Conservation (phyloP, 352 stramenopile genomes). For the Phytophthora sansomeana region DNA sequence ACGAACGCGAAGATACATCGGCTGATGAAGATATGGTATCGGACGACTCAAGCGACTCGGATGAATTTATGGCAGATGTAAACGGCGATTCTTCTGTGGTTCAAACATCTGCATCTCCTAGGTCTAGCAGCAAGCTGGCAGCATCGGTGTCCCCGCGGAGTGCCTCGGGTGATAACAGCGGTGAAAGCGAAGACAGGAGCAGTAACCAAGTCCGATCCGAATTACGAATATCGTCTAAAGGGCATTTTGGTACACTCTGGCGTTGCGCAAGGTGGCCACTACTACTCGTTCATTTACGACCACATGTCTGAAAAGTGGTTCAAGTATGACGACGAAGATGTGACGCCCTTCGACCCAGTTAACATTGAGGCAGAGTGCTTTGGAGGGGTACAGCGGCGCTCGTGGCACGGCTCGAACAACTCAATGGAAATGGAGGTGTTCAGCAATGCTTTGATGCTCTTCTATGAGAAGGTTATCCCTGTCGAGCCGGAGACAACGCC, state of each 20-base stretch:
- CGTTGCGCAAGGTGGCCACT: constrained; percentile 98
- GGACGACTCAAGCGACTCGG: constrained; percentile 58
- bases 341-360: constrained; percentile 96
- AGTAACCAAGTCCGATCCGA: constrained; percentile 73
- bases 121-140: constrained; percentile 36
- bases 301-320: constrained; percentile 96
- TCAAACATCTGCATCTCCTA: constrained; percentile 20
- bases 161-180: constrained; percentile 19
- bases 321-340: constrained; percentile 99
- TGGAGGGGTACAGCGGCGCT: constrained; percentile 94
- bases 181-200: constrained; percentile 27
- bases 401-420: constrained; percentile 95
- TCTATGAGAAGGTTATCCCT: constrained; percentile 97
- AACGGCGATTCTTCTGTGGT: constrained; percentile 43
- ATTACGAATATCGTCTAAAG: constrained; percentile 98
- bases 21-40: constrained; percentile 64
- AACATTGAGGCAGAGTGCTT: constrained; percentile 98
- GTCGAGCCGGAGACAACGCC: constrained; percentile 44
- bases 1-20: constrained; percentile 48
- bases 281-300: constrained; percentile 96
- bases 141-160: constrained; percentile 23
- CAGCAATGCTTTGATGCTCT: constrained; percentile 99
- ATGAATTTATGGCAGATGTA: constrained; percentile 70
- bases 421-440: constrained; percentile 98
- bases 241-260: constrained; percentile 98